Evolutionary conservation across 2,329 filamentous ascomycete genomes (phyloP), one percentile per base, ranked within the genome.

Genomic region (Fusarium sambucinum): DNA sequence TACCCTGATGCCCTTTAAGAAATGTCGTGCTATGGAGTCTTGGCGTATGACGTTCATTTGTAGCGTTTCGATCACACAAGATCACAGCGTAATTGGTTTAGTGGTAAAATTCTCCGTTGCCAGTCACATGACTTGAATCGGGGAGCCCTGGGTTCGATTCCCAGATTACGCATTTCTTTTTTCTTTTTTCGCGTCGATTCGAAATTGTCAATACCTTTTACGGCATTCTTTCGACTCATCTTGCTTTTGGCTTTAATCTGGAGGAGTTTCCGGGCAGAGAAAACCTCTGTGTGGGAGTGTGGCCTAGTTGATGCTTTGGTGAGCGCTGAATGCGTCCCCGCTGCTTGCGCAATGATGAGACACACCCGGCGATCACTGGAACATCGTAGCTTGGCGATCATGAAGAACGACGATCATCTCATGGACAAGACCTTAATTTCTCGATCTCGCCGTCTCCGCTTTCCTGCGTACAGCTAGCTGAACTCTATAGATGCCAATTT

Each of bases 51-150:
- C 0, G 3, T 6, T 3, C 0, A 6, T n/a, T 37, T 37, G 17
- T 1, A 17, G 3, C 10, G 5, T 0, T 5, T 11, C 2, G 3
- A 5, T 16, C 14, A 32, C 10, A 32, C 12, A 33, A 16, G 2
- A 33, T 16, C 16, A 27, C 13, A 7, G 51, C 51, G 51, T 54
- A 46, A 54, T 54, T 54, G 51, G 51, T 54, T 54, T 54, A 54
- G 51, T 54, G 51, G 51, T 54, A 54, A 54, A 54, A 54, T 54
- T 54, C 51, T 54, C 51, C 51, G 51, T 54, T 54, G 51, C 51
- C 51, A 54, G 13, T n/a, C 2, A 5, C 17, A 38, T 19, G 14
- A 25, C 4, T 19, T n/a, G n/a, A n/a, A 4, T 54, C 51, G 51
- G 51, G 51, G 51, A 54, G 51, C 51, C 51, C 51, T 30, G 51